phyloP scores from a whole-genome alignment of 305 asterid species.

The Caryopteris hybrid region DNA sequence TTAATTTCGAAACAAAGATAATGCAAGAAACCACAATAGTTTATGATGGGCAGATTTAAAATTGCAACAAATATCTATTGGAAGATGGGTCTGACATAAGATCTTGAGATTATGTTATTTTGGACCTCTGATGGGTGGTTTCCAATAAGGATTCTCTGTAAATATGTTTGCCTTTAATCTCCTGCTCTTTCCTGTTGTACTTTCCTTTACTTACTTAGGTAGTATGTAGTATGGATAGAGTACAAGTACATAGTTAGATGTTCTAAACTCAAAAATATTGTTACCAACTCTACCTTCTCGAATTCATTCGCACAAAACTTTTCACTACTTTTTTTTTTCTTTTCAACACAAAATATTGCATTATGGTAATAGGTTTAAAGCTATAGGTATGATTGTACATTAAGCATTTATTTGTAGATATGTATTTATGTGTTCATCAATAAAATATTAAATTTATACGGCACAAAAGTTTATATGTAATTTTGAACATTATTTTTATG shows the following conservation, averaged over 20 bases:
- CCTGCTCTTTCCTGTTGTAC: conserved; percentile 13
- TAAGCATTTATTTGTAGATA: too few species aligned
- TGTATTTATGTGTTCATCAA: too few species aligned
- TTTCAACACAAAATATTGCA: not conserved
- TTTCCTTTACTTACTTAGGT: conserved; percentile 10
- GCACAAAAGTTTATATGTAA: too few species aligned
- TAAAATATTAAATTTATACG: too few species aligned
- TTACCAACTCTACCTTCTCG: not conserved
- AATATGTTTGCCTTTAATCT: conserved; percentile 3
- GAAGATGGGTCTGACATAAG: conserved; percentile 14
- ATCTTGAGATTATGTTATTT: conserved; percentile 22
- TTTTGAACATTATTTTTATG: too few species aligned
- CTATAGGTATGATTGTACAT: too few species aligned
- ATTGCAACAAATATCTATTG: not conserved
- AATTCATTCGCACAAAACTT: conserved; percentile 2
- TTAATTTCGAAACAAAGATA: too few species aligned
- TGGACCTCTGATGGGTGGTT: conserved; percentile 2
- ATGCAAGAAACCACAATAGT: not conserved
- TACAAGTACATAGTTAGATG: not conserved
- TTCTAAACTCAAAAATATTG: conserved; percentile 6
- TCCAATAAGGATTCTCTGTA: conserved; percentile 21
- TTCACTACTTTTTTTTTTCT: not conserved
- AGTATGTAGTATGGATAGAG: not conserved
- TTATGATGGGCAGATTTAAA: not conserved
- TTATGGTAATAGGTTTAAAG: too few species aligned